Percentiles rank a stretch among this genome's conserved stretches.
These are phyloP conservation scores for Trichoderma afroharzianum DNA, from an alignment of 2,329 filamentous ascomycete species.

Conservation along the genomic window DNA sequence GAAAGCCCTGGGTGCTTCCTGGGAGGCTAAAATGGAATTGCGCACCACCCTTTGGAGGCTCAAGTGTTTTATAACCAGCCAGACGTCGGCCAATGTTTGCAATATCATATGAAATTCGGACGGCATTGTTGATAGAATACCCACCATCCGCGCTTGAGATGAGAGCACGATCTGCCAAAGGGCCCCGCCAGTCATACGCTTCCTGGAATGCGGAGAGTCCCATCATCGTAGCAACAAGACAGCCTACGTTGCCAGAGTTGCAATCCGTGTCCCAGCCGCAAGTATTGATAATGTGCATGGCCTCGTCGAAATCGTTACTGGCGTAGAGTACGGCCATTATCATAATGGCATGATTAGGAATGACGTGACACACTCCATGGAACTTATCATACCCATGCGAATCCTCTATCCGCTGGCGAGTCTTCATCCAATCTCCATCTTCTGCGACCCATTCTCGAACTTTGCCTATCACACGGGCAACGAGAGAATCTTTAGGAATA, in stretches of 20 bases:
- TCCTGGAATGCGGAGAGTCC: slow-evolving; percentile 29
- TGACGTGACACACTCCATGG: slow-evolving; percentile 30
- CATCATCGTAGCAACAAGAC: slow-evolving; percentile 35
- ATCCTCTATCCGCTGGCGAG: slow-evolving; percentile 34
- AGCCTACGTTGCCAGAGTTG: slow-evolving; percentile 37
- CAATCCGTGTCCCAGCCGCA: slow-evolving; percentile 39
- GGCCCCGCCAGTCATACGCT: slow-evolving; percentile 32
- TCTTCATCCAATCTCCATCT: slow-evolving; percentile 31
- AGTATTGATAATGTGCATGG: slow-evolving; percentile 36
- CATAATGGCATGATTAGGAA: slow-evolving; percentile 35
- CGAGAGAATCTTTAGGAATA: slow-evolving; percentile 28
- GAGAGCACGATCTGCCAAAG: slow-evolving; percentile 33
- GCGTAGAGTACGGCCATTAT: slow-evolving; percentile 32
- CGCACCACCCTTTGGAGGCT: slow-evolving; percentile 31
- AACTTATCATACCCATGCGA: slow-evolving; percentile 30
- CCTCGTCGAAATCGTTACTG: slow-evolving; percentile 29
- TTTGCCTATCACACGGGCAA: slow-evolving; percentile 28
- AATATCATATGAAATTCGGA: slow-evolving; percentile 31
- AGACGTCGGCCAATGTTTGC: slow-evolving; percentile 28
- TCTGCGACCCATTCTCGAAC: slow-evolving; percentile 25
- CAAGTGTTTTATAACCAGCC: slow-evolving; percentile 20
- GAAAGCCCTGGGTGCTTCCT: slow-evolving; percentile 36
- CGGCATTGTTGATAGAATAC: slow-evolving; percentile 36
- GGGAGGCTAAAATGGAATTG: slow-evolving; percentile 37
- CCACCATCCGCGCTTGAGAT: slow-evolving; percentile 36